Conservation (phyloP, 2,329 filamentous ascomycete species). For the Alternaria burnsii region DNA sequence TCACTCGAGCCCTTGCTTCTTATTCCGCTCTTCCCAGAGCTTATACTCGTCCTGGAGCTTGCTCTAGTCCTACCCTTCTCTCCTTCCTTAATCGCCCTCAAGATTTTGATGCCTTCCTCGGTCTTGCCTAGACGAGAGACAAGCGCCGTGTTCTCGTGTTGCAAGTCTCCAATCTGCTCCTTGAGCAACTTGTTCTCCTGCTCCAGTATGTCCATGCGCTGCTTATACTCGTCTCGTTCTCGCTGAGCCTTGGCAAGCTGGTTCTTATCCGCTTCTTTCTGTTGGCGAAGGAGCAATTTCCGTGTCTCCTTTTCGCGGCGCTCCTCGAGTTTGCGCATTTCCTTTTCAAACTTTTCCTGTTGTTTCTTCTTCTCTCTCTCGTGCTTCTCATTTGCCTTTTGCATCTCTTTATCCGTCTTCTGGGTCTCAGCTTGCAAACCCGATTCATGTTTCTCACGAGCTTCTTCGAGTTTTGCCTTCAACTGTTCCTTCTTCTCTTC, state of each 20-base stretch:
- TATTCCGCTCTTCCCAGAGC: conserved; percentile 32
- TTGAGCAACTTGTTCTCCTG: conserved; percentile 61
- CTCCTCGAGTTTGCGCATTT: conserved; percentile 70
- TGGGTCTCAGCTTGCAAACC: conserved; percentile 27
- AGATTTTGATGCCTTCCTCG: conserved; percentile 44
- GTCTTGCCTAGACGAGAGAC: conserved; percentile 55
- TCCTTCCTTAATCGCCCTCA: conserved; percentile 43
- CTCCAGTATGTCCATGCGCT: conserved; percentile 57
- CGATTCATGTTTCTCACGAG: conserved; percentile 61
- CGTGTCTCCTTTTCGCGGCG: conserved; percentile 70
- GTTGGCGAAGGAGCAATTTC: conserved; percentile 71
- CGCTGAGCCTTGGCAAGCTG: conserved; percentile 58
- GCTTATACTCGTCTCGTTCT: conserved; percentile 58
- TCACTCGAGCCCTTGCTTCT: conserved; percentile 19
- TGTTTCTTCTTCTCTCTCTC: conserved; percentile 61
- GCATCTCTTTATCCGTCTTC: conserved; percentile 61
- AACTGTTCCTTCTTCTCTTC: conserved; percentile 65
- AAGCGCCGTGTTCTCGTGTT: conserved; percentile 65
- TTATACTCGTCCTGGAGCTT: conserved; percentile 36
- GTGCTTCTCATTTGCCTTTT: conserved; percentile 70
- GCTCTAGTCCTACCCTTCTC: conserved; percentile 33
- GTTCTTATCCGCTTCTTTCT: conserved; percentile 65
- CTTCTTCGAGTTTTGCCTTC: conserved; percentile 68
- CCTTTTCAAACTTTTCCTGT: conserved; percentile 52
- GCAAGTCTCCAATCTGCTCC: conserved; percentile 63